These are phyloP conservation scores for Pseudogymnoascus verrucosus DNA, from an alignment of 2,329 filamentous ascomycete species.

Conservation along the genomic window DNA sequence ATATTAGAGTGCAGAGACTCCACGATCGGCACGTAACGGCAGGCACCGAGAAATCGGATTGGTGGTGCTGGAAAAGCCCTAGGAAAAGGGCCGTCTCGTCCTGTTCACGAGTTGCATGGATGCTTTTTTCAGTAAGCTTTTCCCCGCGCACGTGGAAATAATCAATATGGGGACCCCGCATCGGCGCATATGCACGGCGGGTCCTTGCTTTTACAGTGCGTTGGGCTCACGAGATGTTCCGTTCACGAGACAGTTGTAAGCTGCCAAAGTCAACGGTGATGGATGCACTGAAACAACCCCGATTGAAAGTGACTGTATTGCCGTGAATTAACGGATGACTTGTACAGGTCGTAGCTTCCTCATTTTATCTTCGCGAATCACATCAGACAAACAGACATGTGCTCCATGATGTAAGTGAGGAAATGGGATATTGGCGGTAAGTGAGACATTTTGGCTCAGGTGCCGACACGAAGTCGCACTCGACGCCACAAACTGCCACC, in stretches of 20 bases:
- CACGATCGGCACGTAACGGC: not conserved
- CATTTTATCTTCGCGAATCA: not conserved
- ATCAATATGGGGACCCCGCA: not conserved
- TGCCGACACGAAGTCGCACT: not conserved
- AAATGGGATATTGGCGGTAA: not conserved
- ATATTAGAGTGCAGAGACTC: not conserved
- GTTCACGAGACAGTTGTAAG: not conserved
- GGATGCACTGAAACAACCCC: not conserved
- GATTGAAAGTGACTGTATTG: not conserved
- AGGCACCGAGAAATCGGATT: not conserved
- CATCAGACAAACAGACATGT: not conserved
- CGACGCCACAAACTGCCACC: not conserved
- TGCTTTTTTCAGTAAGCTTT: not conserved
- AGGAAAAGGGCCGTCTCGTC: not conserved
- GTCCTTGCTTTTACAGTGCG: not conserved
- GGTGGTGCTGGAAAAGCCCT: not conserved
- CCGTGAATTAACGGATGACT: not conserved
- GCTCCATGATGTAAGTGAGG: not conserved
- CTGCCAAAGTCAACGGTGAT: not conserved
- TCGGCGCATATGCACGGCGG: not conserved
- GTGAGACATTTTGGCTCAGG: conserved; percentile 7
- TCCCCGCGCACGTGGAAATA: not conserved
- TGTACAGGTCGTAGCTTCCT: not conserved
- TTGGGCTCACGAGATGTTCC: not conserved
- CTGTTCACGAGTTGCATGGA: not conserved